Evolutionary conservation across 2,329 filamentous ascomycete genomes (phyloP), one percentile per base, ranked within the genome.

Genomic region (Aspergillus fischeri): DNA sequence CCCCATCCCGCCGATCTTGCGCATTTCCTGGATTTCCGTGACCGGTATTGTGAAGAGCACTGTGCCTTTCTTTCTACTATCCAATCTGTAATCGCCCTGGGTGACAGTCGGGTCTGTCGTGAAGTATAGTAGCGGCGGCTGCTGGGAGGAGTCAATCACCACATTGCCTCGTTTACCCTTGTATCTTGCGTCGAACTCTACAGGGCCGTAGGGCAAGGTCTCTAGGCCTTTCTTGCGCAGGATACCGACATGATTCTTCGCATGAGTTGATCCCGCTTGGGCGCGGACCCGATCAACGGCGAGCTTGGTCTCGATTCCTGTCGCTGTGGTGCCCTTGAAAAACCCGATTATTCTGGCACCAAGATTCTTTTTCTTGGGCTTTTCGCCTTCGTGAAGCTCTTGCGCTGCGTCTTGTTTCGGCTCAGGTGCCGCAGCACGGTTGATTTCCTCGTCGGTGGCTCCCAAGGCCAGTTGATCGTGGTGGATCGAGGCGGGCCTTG

Each of bases 1-100:
- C 0, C 90, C 90, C 53, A 92, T 80, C 0, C 91, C 90, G 2
- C 90, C 90, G 4, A 92, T 76, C 73, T 95, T 94, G 70, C 86
- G 88, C 56, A 94, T 70, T 69, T 92, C 88, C 52, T 72, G 76
- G 51, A 94, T 87, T 25, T 93, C 88, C 0, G 80, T 80, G 8
- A 94, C 81, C 0, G 88, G 80, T 0, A 93, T 77, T 1, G 81
- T 86, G 83, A 89, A 94, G 0, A 83, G 72, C 0, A 88, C 85
- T 27, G 82, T 76, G 50, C 80, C 62, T 29, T 79, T 76, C 57
- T 80, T 77, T 29, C 72, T 70, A 32, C 56, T 66, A 51, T 85
- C 81, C 14, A 84, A 58, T 32, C 80, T 76, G 7, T 78, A 77
- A 47, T 74, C 65, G 63, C 76, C 75, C 63, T 60, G 10, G 28